phyloP scores from a whole-genome alignment of 352 stramenopile genomes.

The Phytophthora pseudosyringae region DNA sequence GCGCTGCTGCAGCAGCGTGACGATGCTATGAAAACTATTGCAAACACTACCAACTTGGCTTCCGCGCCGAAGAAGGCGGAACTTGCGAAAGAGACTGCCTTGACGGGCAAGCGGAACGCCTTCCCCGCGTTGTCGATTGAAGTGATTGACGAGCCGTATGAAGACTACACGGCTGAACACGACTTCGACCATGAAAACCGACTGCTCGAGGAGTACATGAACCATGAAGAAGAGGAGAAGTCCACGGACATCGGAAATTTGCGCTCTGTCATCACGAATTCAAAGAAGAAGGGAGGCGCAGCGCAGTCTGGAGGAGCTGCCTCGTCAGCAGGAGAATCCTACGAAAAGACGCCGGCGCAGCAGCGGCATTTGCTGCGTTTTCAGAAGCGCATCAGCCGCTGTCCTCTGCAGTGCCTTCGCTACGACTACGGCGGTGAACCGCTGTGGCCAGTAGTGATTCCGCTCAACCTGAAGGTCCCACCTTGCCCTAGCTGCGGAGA shows the following conservation, averaged over 20 bases:
- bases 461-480: constrained; percentile 56
- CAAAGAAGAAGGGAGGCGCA: constrained; percentile 50
- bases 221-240: constrained; percentile 81
- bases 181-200: constrained; percentile 78
- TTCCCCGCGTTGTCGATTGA: constrained; percentile 75
- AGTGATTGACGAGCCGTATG: constrained; percentile 80
- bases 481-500: constrained; percentile 60
- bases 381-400: constrained; percentile 84
- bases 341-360: constrained; percentile 78
- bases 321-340: constrained; percentile 60
- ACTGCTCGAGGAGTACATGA: constrained; percentile 82
- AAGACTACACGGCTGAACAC: constrained; percentile 66
- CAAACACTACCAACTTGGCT: constrained; percentile 11
- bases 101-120: constrained; percentile 22
- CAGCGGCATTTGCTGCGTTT: constrained; percentile 87
- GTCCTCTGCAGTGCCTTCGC: constrained; percentile 77
- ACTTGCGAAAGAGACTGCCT: background rate
- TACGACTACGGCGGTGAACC: constrained; percentile 89
- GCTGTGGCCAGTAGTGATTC: constrained; percentile 71
- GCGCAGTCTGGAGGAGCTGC: constrained; percentile 15
- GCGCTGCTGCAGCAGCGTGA: constrained; percentile 72
- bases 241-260: constrained; percentile 66
- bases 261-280: constrained; percentile 59
- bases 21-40: constrained; percentile 55
- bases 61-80: constrained; percentile 12